Base-by-base conservation (phyloP, 2,329 filamentous ascomycete genomes). In the Ustulina deusta region DNA sequence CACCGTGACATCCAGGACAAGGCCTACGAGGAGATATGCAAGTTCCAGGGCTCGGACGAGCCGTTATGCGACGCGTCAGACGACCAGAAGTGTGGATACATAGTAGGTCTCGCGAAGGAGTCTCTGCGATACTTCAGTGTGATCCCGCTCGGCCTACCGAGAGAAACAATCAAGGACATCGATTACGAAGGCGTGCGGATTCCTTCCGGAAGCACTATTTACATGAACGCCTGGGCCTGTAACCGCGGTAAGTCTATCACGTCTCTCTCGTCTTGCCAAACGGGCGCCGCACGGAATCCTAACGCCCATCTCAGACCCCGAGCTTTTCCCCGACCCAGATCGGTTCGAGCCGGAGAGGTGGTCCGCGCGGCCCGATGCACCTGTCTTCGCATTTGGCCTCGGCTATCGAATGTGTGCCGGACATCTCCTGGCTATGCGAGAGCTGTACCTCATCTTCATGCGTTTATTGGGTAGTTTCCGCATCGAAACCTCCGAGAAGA, bases 31-130 rank as follows among this genome's bases (percentile, higher is more conserved):
- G 92, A 91, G 57, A 94, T 95, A 75, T 69, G 62, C 11, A 68
- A 68, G 11, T 77, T 77, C 13, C 74, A 76, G 57, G 73, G 70
- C 20, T 74, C 74, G 1, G 84, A 88, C 76, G 85, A 87, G 66
- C 87, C 88, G 0, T n/a, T 72, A 1, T 72, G 70, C 42, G 79
- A 92, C 68, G 88, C 89, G 52, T 90, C 93, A 64, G 90, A 91
- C n/a, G 95, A 92, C 90, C 87, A 90, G 72, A 87, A 84, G 71
- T 93, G 91, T 67, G 88, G 90, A 0, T 96, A 94, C 77, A 83
- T 96, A 67, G 92, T 91, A 0, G 92, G 92, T 0, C 79, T 96
- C 6, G 91, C 92, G 68, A 94, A 94, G 75, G 93, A 96, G 76
- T 89, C 90, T 0, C 83, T 95, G 0, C 87, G 93, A 29, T 95